A percentile compares a stretch with the other conserved stretches of the same genome.
phyloP scores from a whole-genome alignment of 1,284 basidiomycete species.

The Ceratobasidium sp. region DNA sequence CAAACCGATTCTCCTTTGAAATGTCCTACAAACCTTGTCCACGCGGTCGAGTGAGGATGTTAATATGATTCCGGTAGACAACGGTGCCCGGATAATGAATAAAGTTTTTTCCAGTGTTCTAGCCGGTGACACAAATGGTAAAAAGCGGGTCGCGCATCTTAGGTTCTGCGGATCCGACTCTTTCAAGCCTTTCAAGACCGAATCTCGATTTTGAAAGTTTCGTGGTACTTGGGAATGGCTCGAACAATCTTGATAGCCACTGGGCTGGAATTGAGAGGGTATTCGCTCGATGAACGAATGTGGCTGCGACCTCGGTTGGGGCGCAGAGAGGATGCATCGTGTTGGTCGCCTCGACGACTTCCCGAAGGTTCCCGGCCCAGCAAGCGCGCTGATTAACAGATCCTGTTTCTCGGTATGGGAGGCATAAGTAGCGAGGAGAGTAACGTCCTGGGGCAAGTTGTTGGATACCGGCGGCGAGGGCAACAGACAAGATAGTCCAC shows the following conservation, averaged over 20 bases:
- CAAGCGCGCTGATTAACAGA: slow-evolving; percentile 80
- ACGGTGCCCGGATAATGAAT: slow-evolving; percentile 96
- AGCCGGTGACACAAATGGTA: slow-evolving; percentile 49
- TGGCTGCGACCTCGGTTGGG: slow-evolving; percentile 47
- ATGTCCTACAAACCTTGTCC: slow-evolving; percentile 99
- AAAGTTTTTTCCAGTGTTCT: slow-evolving; percentile 80
- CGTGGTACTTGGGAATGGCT: slow-evolving; percentile 95
- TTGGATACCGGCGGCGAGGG: no score
- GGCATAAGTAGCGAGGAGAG: no score
- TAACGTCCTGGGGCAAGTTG: no score
- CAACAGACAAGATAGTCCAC: no score
- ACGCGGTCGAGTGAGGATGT: slow-evolving; percentile 94
- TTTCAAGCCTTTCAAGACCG: slow-evolving; percentile 93
- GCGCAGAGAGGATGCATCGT: slow-evolving; percentile 64
- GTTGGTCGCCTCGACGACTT: slow-evolving; percentile 98
- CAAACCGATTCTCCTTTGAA: slow-evolving; percentile 97
- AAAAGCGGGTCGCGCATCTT: slow-evolving; percentile 71
- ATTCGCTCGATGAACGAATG: slow-evolving; percentile 32
- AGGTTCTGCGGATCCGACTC: slow-evolving; percentile 90
- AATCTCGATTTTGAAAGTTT: slow-evolving; percentile 99
- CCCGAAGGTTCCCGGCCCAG: slow-evolving; percentile 99
- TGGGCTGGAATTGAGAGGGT: slow-evolving; percentile 59
- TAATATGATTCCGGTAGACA: slow-evolving; percentile 98
- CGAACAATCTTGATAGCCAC: slow-evolving; percentile 99
- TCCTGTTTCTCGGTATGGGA: no score